phyloP scores from a whole-genome alignment of 495 filamentous ascomycete species.

The Trichocladium uniseriatum region DNA sequence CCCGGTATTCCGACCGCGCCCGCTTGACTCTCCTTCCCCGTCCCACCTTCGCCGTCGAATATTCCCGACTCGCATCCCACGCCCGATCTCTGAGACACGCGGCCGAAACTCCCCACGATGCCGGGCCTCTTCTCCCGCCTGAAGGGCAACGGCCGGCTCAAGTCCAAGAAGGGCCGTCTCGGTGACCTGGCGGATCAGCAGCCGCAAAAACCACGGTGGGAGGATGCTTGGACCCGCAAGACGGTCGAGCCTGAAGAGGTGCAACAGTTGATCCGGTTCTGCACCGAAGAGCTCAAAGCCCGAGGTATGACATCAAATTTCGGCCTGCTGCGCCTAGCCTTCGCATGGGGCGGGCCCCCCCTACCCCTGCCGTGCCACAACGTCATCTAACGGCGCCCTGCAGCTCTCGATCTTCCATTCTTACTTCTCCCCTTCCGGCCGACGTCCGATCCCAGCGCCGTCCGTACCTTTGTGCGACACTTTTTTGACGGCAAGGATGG shows the following conservation, averaged over 20 bases:
- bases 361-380: conserved; percentile 12
- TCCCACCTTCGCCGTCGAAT: conserved; percentile 7
- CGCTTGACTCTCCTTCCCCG: conserved; percentile 2
- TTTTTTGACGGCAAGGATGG: conserved; percentile 67
- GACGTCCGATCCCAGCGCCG: conserved; percentile 79
- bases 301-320: conserved; percentile 62
- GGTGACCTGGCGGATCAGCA: conserved; percentile 39
- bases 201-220: conserved; percentile 65
- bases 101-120: conserved; percentile 31
- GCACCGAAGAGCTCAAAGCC: conserved; percentile 84
- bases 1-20: background rate
- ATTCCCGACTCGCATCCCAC: conserved; percentile 13
- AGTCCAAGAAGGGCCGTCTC: conserved; percentile 46
- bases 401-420: conserved; percentile 84
- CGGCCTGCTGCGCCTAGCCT: conserved; percentile 14
- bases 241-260: conserved; percentile 85
- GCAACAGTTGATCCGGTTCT: conserved; percentile 72
- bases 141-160: conserved; percentile 55
- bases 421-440: conserved; percentile 93
- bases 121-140: conserved; percentile 65
- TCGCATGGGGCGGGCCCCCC: background rate
- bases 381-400: conserved; percentile 28
- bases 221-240: conserved; percentile 81
- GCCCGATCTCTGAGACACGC: conserved; percentile 14
- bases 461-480: conserved; percentile 85